Evolutionary conservation across 805 yeast species (phyloP), one percentile per base, ranked within the genome.

Genomic region (Starmerella bombi): DNA sequence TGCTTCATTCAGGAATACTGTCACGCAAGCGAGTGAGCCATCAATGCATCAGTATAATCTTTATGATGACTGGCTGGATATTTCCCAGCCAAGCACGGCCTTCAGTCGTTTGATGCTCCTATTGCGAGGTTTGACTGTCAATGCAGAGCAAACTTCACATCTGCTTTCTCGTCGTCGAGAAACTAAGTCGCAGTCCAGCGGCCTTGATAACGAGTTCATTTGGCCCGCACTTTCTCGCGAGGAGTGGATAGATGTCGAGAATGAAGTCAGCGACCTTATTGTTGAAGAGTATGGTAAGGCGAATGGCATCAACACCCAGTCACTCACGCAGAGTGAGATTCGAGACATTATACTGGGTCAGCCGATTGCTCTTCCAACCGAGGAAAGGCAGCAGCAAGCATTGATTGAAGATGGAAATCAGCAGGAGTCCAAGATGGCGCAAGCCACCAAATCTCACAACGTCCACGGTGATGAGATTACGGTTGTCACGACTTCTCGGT

Each of bases 381-480:
- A 74, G 18, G 74, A 79, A 52, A 70, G 95, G 52, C 95, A 86
- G 59, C 81, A 78, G 16, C 23, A 18, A 10, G 28, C 36, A 5
- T 10, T 34, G 27, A 5, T 31, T 6, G n/a, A 9, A 8, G 25
- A 8, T 20, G 25, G n/a, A 7, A 21, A 14, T 20, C 25, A 10
- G 5, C 73, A 84, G 58, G 28, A 34, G 3, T 34, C 30, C 23
- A 36, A 31, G 2, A 73, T 85, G 0, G 91, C 93, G 0, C 69
- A 78, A 50, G 85, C 83, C 51, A 76, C 93, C 0, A 79, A 77
- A 42, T 80, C 93, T 0, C 76, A 77, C 20, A 91, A 84, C 55
- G 94, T 82, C 2, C 96, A 86, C 54, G 99, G 99, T 25, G 98
- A 91, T 56, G 93, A 86, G 52, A 88, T 91, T 53, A 79, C 81